Conservation (phyloP, 2,329 filamentous ascomycete genomes). For the Gnomoniopsis sp. region DNA sequence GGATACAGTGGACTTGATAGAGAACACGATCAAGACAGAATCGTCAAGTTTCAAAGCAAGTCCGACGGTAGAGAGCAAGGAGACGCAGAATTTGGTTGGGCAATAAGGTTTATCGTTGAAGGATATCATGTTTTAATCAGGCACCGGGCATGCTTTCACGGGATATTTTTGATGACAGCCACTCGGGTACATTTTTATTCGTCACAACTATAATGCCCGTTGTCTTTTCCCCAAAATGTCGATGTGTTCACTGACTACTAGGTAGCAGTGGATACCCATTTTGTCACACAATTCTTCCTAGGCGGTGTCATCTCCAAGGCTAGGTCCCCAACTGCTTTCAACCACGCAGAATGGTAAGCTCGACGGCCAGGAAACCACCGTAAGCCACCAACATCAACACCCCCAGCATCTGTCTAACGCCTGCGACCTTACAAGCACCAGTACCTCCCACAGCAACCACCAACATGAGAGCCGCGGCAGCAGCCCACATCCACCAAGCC, state of each 20-base stretch:
- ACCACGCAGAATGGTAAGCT: constrained; percentile 13
- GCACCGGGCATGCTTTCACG: background rate
- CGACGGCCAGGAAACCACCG: constrained; percentile 13
- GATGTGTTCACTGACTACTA: too few species aligned
- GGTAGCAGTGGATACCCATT: background rate
- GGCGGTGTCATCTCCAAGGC: background rate
- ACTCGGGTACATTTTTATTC: too few species aligned
- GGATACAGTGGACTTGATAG: constrained; percentile 3
- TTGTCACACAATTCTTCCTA: background rate
- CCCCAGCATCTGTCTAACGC: constrained; percentile 15
- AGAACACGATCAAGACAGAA: background rate
- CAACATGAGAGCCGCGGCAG: constrained; percentile 2
- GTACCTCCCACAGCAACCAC: constrained; percentile 13
- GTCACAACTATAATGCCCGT: too few species aligned
- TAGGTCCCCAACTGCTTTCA: background rate
- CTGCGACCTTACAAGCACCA: constrained; percentile 4
- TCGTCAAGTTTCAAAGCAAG: background rate
- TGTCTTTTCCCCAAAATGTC: too few species aligned
- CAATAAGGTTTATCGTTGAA: background rate
- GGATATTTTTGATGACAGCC: background rate
- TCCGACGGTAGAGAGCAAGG: background rate
- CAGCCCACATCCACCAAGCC: constrained; percentile 17
- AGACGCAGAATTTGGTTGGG: background rate
- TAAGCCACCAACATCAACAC: constrained; percentile 15
- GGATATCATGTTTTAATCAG: background rate